Evolutionary conservation across 1,284 basidiomycete species (phyloP), one percentile per base, ranked within the genome.

Genomic region (Termitomyces sp.): DNA sequence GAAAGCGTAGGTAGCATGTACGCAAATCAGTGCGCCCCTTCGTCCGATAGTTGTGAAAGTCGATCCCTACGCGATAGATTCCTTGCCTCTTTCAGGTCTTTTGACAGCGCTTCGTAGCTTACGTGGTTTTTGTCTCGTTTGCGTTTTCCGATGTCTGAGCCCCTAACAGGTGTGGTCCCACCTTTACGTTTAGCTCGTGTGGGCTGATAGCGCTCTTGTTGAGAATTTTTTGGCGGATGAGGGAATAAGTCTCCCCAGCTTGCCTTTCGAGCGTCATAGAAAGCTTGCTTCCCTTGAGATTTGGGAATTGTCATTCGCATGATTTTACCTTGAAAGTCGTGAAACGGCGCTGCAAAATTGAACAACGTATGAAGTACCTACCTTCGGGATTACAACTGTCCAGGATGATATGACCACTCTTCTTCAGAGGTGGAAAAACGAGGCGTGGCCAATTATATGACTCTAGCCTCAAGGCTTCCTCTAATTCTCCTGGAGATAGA

Each of bases 221-320:
- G 81, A 17, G 75, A 68, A 65, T 88, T 88, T 68, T 91, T 92
- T 3, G 90, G 80, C 17, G 76, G 71, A 68, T 98, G 94, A 3
- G 97, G 96, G 72, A 97, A 98, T 10, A 93, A 77, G 68, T 99
- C 97, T 10, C 97, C 97, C 94, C 95, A 98, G 19, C 72, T 75
- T 0, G 90, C 84, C 72, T 98, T 98, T 44, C 96, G 85, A 1
- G 95, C 94, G 68, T 99, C 97, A 65, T 98, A 94, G 67, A 88
- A 99, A 0, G 85, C 81, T 67, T 98, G 95, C 68, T 93, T 95
- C 7, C 95, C 95, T 70, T 94, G 91, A 0, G 93, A 94, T 64
- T 86, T 92, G 1, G 95, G 88, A 42, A 97, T 86, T 1, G 90
- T 97, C 68, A 96, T 77, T 3, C 96, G 87, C 79, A 94, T 87